Percentiles rank a stretch among this genome's conserved stretches.
Conservation (phyloP, 106 monocot species). For the Apostasia shenzhenica region DNA sequence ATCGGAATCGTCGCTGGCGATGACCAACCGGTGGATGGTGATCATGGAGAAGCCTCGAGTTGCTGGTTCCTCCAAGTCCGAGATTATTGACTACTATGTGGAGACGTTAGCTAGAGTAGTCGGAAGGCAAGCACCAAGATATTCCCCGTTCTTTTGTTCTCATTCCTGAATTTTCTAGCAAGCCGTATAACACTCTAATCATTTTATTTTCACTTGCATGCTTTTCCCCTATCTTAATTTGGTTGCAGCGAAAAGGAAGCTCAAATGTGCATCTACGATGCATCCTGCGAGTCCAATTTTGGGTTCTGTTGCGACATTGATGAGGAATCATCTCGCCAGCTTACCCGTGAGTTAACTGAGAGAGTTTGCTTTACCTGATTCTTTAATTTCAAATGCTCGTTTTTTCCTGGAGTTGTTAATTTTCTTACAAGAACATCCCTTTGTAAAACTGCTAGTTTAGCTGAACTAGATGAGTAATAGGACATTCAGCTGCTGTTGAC, state of each 20-base stretch:
- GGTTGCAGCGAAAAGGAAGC: conserved; percentile 69
- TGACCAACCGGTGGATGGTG: conserved; percentile 41
- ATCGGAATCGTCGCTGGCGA: not conserved
- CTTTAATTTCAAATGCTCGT: not conserved
- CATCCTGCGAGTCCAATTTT: conserved; percentile 47
- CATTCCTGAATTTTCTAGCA: no score
- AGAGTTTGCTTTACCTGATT: not conserved
- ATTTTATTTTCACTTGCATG: not conserved
- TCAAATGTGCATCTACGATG: conserved; percentile 67
- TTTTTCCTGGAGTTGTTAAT: not conserved
- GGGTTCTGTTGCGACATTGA: conserved; percentile 75
- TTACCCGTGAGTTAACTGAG: conserved; percentile 43
- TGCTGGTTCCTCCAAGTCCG: conserved; percentile 29
- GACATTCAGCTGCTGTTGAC: not conserved
- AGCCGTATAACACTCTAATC: not conserved
- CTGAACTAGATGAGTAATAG: not conserved
- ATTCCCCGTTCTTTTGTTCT: not conserved
- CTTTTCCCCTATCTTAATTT: not conserved
- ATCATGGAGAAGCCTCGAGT: conserved; percentile 34
- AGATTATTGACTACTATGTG: conserved; percentile 63
- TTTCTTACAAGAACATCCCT: not conserved
- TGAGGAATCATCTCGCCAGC: conserved; percentile 38
- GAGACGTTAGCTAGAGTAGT: conserved; percentile 51
- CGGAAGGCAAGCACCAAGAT: conserved; percentile 30
- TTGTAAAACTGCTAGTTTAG: not conserved